phyloP scores from a whole-genome alignment of 1,284 basidiomycete genomes.

The Sanghuangporus weigelae region DNA sequence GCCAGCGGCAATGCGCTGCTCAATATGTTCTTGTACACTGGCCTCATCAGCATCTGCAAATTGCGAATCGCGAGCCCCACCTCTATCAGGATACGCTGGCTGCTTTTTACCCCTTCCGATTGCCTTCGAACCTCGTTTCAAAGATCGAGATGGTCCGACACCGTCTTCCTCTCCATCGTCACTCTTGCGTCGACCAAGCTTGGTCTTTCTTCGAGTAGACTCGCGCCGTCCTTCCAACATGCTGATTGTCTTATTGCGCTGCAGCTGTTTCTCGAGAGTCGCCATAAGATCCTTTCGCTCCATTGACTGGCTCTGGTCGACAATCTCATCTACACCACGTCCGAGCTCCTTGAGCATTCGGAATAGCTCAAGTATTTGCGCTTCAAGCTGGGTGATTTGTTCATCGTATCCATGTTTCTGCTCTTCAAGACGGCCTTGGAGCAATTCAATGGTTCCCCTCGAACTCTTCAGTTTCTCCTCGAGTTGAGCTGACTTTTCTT shows the following conservation, averaged over 20 bases:
- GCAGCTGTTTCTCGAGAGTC: constrained; percentile 76
- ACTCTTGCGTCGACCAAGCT: constrained; percentile 16
- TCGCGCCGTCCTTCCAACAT: constrained; percentile 73
- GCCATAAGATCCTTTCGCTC: constrained; percentile 80
- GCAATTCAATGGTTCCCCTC: constrained; percentile 69
- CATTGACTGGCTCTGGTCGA: constrained; percentile 61
- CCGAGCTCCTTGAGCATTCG: constrained; percentile 85
- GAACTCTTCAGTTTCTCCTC: constrained; percentile 81
- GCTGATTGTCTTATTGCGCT: constrained; percentile 80
- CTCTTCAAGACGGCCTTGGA: constrained; percentile 75
- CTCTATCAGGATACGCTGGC: constrained; percentile 8
- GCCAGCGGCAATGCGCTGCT: constrained; percentile 74
- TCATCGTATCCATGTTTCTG: constrained; percentile 85
- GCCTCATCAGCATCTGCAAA: constrained; percentile 91
- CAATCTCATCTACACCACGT: constrained; percentile 68
- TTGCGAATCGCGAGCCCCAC: constrained; percentile 59
- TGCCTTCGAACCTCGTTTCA: constrained; percentile 22
- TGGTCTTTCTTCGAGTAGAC: constrained; percentile 28
- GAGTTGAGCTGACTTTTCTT: constrained; percentile 64
- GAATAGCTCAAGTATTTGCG: constrained; percentile 92
- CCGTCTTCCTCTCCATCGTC: constrained; percentile 29
- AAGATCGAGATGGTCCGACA: constrained; percentile 29
- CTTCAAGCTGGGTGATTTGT: constrained; percentile 82
- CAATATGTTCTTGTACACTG: constrained; percentile 79
- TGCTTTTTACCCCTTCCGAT: constrained; percentile 12